These are phyloP conservation scores for Senna siamea DNA, from an alignment of 306 rosid species.

Conservation along the genomic window DNA sequence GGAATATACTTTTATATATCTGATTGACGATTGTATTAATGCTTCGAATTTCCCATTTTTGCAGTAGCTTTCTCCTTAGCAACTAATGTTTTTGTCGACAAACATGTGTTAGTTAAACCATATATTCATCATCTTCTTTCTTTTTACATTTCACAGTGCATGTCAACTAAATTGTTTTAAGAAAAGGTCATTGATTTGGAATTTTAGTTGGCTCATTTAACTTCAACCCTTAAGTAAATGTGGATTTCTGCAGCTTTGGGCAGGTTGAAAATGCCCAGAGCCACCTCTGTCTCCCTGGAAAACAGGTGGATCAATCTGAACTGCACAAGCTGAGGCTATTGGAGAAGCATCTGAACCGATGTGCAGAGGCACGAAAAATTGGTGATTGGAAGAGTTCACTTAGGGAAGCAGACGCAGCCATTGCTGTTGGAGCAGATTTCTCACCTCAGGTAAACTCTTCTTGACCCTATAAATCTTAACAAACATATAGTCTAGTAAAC, in stretches of 20 bases:
- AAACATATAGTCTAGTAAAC: too few relatives aligned
- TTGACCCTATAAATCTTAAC: too few relatives aligned
- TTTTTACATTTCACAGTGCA: too few relatives aligned
- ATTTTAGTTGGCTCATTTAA: slow-evolving; percentile 15
- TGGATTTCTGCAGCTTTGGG: slow-evolving; percentile 65
- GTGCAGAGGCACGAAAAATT: slow-evolving; percentile 62
- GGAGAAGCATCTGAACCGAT: slow-evolving; percentile 73
- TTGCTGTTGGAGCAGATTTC: slow-evolving; percentile 72
- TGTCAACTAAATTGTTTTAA: too few relatives aligned
- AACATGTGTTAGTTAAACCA: too few relatives aligned
- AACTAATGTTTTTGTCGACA: too few relatives aligned
- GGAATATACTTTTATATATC: too few relatives aligned
- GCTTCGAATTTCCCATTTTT: too few relatives aligned
- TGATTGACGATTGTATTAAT: too few relatives aligned
- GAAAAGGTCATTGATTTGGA: background rate
- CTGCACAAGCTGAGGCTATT: slow-evolving; percentile 63
- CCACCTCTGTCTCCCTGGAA: slow-evolving; percentile 62
- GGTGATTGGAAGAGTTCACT: slow-evolving; percentile 80
- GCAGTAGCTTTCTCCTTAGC: too few relatives aligned
- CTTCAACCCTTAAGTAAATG: background rate
- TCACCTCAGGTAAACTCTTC: slow-evolving; percentile 72
- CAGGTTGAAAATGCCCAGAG: slow-evolving; percentile 66
- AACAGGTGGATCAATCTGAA: slow-evolving; percentile 64
- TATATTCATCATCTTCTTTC: too few relatives aligned
- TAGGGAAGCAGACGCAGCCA: slow-evolving; percentile 73